Evolutionary conservation across 371 early-diverging fungal genomes (phyloP).

Genomic region (Syncephalastrum monosporum): DNA sequence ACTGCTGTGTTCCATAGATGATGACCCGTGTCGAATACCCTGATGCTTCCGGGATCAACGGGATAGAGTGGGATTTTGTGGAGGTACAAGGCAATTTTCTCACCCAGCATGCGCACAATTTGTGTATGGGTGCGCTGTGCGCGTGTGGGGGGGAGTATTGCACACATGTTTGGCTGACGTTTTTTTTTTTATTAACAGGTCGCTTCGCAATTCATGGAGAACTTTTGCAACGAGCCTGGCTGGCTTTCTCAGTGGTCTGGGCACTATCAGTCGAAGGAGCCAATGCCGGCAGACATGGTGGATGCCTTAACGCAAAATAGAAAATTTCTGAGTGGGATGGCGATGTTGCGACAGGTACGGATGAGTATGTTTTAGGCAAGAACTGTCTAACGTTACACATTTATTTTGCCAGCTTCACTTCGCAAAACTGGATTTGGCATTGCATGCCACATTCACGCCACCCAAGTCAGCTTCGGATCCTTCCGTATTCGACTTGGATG

Average conservation of each 20-base stretch:
- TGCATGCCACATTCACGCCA: constrained; percentile 54
- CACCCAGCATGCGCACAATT: background rate
- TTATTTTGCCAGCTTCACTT: constrained; percentile 48
- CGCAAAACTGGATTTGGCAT: constrained; percentile 55
- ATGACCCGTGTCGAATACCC: constrained; percentile 66
- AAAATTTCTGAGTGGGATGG: constrained; percentile 56
- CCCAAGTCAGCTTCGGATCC: constrained; percentile 26
- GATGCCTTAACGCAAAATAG: constrained; percentile 51
- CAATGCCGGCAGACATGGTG: constrained; percentile 65
- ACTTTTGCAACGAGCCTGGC: constrained; percentile 62
- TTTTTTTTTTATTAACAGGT: constrained; percentile 34
- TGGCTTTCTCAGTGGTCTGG: constrained; percentile 56
- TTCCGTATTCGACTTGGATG: constrained; percentile 59
- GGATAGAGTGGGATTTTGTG: constrained; percentile 67
- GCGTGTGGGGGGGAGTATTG: background rate
- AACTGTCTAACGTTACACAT: no score
- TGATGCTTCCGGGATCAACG: constrained; percentile 68
- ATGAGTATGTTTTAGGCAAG: background rate
- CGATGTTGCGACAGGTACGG: constrained; percentile 57
- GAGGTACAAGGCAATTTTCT: constrained; percentile 21
- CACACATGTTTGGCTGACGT: background rate
- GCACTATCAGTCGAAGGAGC: constrained; percentile 58
- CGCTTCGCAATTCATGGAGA: constrained; percentile 74
- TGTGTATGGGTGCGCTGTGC: background rate
- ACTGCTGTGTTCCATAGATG: constrained; percentile 32